These are phyloP conservation scores for Cichorium intybus DNA, from an alignment of 140 eudicot species.

Conservation along the genomic window DNA sequence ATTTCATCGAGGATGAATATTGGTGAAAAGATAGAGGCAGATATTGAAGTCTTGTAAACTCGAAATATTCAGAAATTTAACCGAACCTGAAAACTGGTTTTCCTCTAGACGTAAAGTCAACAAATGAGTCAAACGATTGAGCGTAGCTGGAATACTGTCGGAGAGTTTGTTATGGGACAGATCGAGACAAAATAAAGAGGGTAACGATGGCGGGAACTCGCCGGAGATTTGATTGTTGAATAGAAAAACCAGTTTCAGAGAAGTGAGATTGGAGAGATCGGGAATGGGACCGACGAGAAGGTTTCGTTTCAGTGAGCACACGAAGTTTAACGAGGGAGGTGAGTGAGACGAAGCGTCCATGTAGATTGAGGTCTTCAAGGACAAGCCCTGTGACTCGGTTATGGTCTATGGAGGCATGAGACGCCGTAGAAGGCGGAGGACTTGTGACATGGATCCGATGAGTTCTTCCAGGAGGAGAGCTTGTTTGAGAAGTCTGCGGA, in stretches of 20 bases:
- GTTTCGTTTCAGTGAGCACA: slow-evolving; percentile 45
- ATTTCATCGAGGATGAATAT: too few relatives aligned
- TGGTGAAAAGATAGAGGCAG: too few relatives aligned
- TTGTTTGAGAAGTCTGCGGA: slow-evolving; percentile 35
- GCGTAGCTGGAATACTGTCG: slow-evolving; percentile 32
- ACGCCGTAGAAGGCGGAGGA: slow-evolving; percentile 43
- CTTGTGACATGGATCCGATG: slow-evolving; percentile 27
- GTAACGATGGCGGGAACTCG: slow-evolving; percentile 40
- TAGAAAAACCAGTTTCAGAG: slow-evolving; percentile 41
- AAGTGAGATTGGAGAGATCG: slow-evolving; percentile 31
- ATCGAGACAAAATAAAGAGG: slow-evolving; percentile 54
- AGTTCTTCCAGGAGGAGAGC: slow-evolving; percentile 48
- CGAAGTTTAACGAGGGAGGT: slow-evolving; percentile 38
- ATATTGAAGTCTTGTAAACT: slow-evolving; percentile 55
- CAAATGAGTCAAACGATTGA: slow-evolving; percentile 35
- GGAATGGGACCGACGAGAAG: slow-evolving; percentile 32
- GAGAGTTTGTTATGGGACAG: slow-evolving; percentile 55
- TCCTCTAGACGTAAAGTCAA: slow-evolving; percentile 45
- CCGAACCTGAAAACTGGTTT: slow-evolving; percentile 36
- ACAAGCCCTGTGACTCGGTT: slow-evolving; percentile 47
- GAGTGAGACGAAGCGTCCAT: slow-evolving; percentile 43
- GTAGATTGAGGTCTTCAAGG: slow-evolving; percentile 36
- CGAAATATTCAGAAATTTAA: slow-evolving; percentile 25
- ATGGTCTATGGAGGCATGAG: slow-evolving; percentile 42
- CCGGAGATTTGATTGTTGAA: slow-evolving; percentile 49